Base-by-base conservation (phyloP, 192 early-diverging fungal species). In the Mycoemilia scoparia region DNA sequence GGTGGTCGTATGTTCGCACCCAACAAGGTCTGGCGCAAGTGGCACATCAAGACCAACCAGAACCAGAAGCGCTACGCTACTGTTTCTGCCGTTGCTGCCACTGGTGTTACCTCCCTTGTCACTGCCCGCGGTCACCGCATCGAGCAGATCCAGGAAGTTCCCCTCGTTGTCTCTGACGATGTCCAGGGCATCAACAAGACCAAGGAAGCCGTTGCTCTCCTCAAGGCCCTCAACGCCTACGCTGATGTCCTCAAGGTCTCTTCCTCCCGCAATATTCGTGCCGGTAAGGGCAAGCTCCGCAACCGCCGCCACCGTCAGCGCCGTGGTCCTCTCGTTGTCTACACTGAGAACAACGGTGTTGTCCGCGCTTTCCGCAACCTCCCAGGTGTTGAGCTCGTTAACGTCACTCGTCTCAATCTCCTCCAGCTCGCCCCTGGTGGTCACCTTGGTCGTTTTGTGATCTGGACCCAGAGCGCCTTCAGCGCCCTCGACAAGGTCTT, bases 1-100 rank as follows among this genome's bases (percentile, higher is more conserved):
- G 86, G 86, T 51, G 90, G 93, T 66, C 81, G 88, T 45, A 97
- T 97, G 93, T 97, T 93, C 57, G 88, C 93, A 43, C 93, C 93
- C 33, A 98, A 85, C 74, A 98, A 98, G 79, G 77, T 79, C 66
- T 96, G 86, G 87, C 75, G 90, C 70, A 93, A 91, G 76, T 97
- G 93, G 90, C 90, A 95, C 76, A 71, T 95, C 48, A 91, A 91
- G 76, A 87, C 82, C 66, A 91, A 91, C 86, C 49, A 77, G 60
- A 93, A 91, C 82, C 87, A 95, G 76, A 85, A 86, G 74, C 81
- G 90, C 50, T 97, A 80, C 69, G 93, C 88, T 21, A 83, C 82
- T 40, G 90, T 74, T 32, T 97, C 93, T 53, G 90, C 88, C 49
- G 67, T 97, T 54, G 93, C 93, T 45, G 88, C 93, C 46, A 77